These are phyloP conservation scores for Camellia japonica DNA, from an alignment of 148 eudicot species.

Conservation along the genomic window DNA sequence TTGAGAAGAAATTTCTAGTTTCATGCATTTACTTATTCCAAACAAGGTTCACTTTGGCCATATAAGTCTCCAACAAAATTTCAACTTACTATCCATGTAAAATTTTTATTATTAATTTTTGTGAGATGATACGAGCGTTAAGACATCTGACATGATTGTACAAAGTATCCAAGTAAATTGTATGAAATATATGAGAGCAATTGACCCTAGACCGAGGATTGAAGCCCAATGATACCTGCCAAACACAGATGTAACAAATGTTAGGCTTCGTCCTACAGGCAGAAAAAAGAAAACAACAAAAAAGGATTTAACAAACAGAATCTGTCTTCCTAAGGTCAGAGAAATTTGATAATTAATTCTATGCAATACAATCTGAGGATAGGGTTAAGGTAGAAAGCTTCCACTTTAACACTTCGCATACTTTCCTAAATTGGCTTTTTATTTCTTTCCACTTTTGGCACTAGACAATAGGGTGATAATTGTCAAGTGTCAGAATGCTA, in stretches of 20 bases:
- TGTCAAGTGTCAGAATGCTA: no score
- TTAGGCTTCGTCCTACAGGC: background rate
- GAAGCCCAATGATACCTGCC: constrained; percentile 76
- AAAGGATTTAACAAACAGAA: background rate
- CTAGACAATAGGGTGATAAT: background rate
- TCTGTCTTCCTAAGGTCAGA: background rate
- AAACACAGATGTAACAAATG: constrained; percentile 18
- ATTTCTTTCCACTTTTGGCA: background rate
- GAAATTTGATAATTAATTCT: background rate
- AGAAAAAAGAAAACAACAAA: no score
- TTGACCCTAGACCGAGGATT: constrained; percentile 44
- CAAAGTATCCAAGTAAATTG: background rate
- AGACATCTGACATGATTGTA: background rate
- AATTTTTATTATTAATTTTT: background rate
- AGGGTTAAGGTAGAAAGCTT: background rate
- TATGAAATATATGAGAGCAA: background rate
- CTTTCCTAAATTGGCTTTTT: background rate
- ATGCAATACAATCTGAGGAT: no score
- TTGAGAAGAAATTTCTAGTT: background rate
- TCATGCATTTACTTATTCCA: background rate
- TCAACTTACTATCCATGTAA: no score
- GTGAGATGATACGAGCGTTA: background rate
- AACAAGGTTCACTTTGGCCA: background rate
- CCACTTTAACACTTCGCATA: background rate
- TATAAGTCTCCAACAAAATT: background rate